phyloP scores from a whole-genome alignment of 306 rosid genomes.

The Begonia peltatifolia region DNA sequence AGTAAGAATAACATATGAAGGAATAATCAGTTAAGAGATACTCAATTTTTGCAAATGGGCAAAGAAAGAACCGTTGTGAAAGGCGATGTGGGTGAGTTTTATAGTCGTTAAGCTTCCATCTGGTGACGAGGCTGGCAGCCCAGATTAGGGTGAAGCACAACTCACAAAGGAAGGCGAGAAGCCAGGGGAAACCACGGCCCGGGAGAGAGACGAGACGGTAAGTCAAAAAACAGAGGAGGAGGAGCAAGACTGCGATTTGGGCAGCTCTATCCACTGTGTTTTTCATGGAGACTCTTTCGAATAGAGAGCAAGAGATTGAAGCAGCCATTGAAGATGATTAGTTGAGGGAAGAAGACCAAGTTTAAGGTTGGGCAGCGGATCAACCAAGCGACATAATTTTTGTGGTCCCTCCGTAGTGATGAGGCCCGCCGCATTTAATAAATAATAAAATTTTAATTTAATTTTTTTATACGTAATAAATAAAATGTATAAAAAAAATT shows the following conservation, averaged over 20 bases:
- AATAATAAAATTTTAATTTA: too few relatives aligned
- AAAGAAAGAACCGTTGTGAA: constrained; percentile 7
- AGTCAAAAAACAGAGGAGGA: constrained; percentile 12
- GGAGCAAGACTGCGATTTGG: constrained; percentile 10
- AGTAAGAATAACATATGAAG: too few relatives aligned
- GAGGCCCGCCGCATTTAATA: too few relatives aligned
- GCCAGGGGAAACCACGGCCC: constrained; percentile 8
- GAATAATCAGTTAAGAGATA: too few relatives aligned
- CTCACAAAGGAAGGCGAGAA: constrained; percentile 15
- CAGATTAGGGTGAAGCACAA: constrained; percentile 15
- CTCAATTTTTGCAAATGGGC: neutral
- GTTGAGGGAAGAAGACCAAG: neutral
- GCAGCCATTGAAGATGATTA: neutral
- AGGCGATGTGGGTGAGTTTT: constrained; percentile 12
- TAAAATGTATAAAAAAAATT: too few relatives aligned
- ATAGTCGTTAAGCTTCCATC: constrained; percentile 11
- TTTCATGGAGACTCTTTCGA: constrained; percentile 3
- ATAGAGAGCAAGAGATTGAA: constrained; percentile 3
- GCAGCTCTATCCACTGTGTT: constrained; percentile 2
- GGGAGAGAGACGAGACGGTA: constrained; percentile 13
- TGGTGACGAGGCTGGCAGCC: constrained; percentile 6
- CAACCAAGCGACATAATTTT: too few relatives aligned
- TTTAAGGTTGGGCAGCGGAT: too few relatives aligned
- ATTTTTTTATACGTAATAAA: too few relatives aligned
- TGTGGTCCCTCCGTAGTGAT: too few relatives aligned